A percentile compares a stretch with the other conserved stretches of the same genome.
Conservation (phyloP, 2,329 filamentous ascomycete genomes). For the Diaporthe longicolla region DNA sequence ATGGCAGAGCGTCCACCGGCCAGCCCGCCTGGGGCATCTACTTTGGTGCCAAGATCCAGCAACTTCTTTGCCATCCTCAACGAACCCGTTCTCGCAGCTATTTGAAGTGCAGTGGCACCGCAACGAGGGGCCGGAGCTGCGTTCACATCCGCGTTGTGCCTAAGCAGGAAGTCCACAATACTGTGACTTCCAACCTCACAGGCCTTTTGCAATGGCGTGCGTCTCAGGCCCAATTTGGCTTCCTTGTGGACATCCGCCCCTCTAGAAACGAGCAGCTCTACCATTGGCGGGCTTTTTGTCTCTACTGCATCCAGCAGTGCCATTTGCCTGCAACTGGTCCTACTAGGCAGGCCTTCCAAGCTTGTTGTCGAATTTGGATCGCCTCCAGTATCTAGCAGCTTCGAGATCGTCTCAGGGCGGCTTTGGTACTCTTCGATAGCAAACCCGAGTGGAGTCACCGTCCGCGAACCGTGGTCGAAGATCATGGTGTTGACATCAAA, state of each 20-base stretch:
- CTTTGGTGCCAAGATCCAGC: neutral
- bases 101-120: constrained; percentile 12
- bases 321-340: neutral
- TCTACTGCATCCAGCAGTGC: neutral
- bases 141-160: neutral
- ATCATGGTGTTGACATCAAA: neutral
- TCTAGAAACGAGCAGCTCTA: neutral
- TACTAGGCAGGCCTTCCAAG: too few species aligned
- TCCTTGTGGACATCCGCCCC: neutral
- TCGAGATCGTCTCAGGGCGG: neutral
- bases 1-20: neutral
- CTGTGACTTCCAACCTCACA: neutral
- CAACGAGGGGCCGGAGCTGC: neutral
- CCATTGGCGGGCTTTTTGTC: neutral
- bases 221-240: neutral
- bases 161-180: neutral
- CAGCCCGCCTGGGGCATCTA: neutral
- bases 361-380: neutral
- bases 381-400: neutral
- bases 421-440: neutral
- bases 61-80: neutral
- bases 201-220: constrained; percentile 11
- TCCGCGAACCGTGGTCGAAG: neutral
- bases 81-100: neutral
- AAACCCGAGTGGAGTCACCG: neutral